Evolutionary conservation across 768 basidiomycete species (phyloP).

Genomic region (Chlorophyllum brunneum): DNA sequence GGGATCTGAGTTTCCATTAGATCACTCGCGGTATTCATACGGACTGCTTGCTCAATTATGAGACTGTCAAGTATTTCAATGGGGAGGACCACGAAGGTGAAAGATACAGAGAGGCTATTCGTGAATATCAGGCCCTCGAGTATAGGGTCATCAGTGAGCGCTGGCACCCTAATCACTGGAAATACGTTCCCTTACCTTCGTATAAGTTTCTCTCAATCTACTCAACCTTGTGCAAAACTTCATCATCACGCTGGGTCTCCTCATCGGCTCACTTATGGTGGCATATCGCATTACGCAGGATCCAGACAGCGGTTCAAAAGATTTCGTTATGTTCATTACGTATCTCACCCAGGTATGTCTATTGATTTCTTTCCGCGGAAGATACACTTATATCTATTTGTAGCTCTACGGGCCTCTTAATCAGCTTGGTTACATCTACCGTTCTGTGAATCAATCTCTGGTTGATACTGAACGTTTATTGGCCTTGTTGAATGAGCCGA

Average conservation of each 20-base stretch:
- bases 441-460: slow-evolving; percentile 68
- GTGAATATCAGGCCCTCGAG: slow-evolving; percentile 70
- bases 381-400: background rate
- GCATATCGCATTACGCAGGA: slow-evolving; percentile 61
- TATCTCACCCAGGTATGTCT: slow-evolving; percentile 68
- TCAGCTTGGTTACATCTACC: slow-evolving; percentile 76
- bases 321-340: slow-evolving; percentile 79
- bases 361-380: background rate
- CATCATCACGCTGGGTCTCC: slow-evolving; percentile 77
- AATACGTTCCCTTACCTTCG: slow-evolving; percentile 3
- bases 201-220: slow-evolving; percentile 61
- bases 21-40: slow-evolving; percentile 80
- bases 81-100: slow-evolving; percentile 76
- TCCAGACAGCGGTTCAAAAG: slow-evolving; percentile 40
- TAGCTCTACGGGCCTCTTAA: slow-evolving; percentile 73
- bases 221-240: slow-evolving; percentile 79
- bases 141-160: slow-evolving; percentile 68
- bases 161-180: slow-evolving; percentile 6
- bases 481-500: slow-evolving; percentile 74
- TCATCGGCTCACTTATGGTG: slow-evolving; percentile 80
- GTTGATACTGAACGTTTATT: slow-evolving; percentile 85
- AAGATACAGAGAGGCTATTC: slow-evolving; percentile 68
- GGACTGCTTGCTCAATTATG: slow-evolving; percentile 76
- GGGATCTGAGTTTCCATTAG: slow-evolving; percentile 26
- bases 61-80: slow-evolving; percentile 88